These are phyloP conservation scores for Linderina pennispora DNA, from an alignment of 192 early-diverging fungal species.

Conservation along the genomic window DNA sequence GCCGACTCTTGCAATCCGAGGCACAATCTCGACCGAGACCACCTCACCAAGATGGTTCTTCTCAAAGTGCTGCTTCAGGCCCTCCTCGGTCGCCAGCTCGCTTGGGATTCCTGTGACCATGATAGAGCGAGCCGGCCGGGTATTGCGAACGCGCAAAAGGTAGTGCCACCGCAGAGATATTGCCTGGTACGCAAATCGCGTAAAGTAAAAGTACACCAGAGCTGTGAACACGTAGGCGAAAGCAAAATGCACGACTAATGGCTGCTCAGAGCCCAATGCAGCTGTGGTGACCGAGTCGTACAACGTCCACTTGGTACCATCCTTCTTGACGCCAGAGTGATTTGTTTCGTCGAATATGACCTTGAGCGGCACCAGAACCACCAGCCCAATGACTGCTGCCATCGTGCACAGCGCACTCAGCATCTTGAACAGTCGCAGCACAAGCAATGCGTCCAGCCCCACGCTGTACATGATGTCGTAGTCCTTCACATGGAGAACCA, in stretches of 20 bases:
- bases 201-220: slow-evolving; percentile 44
- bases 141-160: slow-evolving; percentile 35
- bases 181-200: slow-evolving; percentile 43
- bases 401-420: slow-evolving; percentile 24
- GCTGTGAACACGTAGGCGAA: slow-evolving; percentile 47
- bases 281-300: slow-evolving; percentile 24
- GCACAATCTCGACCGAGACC: slow-evolving; percentile 55
- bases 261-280: slow-evolving; percentile 24
- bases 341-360: slow-evolving; percentile 15
- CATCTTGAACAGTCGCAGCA: slow-evolving; percentile 45
- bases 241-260: slow-evolving; percentile 41
- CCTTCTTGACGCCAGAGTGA: background rate
- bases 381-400: slow-evolving; percentile 18
- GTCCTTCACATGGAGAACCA: slow-evolving; percentile 37
- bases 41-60: slow-evolving; percentile 51
- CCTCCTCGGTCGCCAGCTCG: slow-evolving; percentile 43
- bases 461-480: slow-evolving; percentile 43
- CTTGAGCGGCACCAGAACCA: slow-evolving; percentile 37
- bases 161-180: slow-evolving; percentile 49
- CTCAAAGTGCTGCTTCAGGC: slow-evolving; percentile 62
- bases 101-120: slow-evolving; percentile 63
- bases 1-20: slow-evolving; percentile 48
- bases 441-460: slow-evolving; percentile 41
- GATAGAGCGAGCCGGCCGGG: slow-evolving; percentile 53
- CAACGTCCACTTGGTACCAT: slow-evolving; percentile 1